Evolutionary conservation across 2,329 filamentous ascomycete genomes (phyloP), one percentile per base, ranked within the genome.

Genomic region (Epichloe coenophiala): DNA sequence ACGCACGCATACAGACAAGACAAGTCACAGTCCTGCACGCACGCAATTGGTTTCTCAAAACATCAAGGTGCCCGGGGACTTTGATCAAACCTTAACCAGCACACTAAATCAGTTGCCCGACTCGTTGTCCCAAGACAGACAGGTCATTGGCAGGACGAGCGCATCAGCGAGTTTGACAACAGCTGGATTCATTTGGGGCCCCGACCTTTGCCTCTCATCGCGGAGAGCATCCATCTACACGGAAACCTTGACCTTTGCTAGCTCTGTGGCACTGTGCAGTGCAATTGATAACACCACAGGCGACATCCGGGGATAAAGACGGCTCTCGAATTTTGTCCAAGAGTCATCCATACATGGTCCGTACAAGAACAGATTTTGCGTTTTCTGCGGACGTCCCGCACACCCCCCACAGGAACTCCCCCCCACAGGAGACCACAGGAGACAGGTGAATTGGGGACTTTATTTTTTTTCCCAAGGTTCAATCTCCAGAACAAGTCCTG

Each of bases 401-500:
- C 46, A 37, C 13, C 23, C 23, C 47, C 19, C 40, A 17, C 19
- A 23, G 27, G 27, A 23, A 23, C 5, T 17, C 17, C 17, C 6
- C 23, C 23, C 23, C 23, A 27, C 23, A 27, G 6, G 23, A 27
- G 23, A 43, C n/a, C n/a, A n/a, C n/a, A n/a, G n/a, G n/a, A n/a
- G n/a, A n/a, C n/a, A n/a, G 43, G 46, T 45, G 50, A 38, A 49
- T 46, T 46, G 40, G 31, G 17, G 45, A 52, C 42, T n/a, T 35
- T 40, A 46, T 48, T 41, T 41, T 27, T 45, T 23, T 12, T n/a
- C n/a, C 17, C 17, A 19, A 31, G 45, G 45, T 41, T 45, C 46
- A 33, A 15, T 27, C 36, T 44, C 19, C 35, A 21, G 19, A 37
- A 33, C 3, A 9, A 17, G 23, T 27, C 23, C 23, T 17, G 17